Evolutionary conservation across 495 filamentous ascomycete species (phyloP).

Genomic region (Penicillium bialowiezense): DNA sequence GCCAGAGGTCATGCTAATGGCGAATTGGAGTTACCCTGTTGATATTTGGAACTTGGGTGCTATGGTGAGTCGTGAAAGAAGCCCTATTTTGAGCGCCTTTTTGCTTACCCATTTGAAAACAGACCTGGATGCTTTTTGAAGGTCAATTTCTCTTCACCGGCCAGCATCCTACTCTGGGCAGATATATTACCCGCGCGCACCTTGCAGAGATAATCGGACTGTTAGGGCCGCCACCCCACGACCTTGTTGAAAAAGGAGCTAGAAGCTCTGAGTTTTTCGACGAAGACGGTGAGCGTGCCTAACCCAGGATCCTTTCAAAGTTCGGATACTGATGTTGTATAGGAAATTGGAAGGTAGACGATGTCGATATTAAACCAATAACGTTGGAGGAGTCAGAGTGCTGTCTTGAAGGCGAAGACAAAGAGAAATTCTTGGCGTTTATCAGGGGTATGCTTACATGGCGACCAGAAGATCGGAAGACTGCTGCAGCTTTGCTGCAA

Average conservation of each 20-base stretch:
- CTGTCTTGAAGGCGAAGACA: constrained; percentile 32
- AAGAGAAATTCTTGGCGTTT: constrained; percentile 40
- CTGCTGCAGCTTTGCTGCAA: constrained; percentile 36
- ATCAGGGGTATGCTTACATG: constrained; percentile 49
- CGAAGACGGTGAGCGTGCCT: constrained; percentile 27
- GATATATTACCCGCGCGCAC: constrained; percentile 43
- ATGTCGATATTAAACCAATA: constrained; percentile 14
- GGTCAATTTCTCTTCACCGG: constrained; percentile 44
- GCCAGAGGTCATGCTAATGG: constrained; percentile 47
- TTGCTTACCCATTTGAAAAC: no score
- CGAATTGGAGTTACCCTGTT: constrained; percentile 41
- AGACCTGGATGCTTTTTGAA: constrained; percentile 49
- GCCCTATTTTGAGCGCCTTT: no score
- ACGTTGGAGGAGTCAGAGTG: constrained; percentile 33
- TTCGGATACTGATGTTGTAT: not conserved
- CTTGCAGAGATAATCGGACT: constrained; percentile 47
- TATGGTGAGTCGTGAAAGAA: not conserved
- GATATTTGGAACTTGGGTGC: constrained; percentile 51
- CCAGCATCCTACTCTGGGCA: constrained; percentile 37
- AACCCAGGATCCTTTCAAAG: no score
- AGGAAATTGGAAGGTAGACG: constrained; percentile 32
- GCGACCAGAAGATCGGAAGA: constrained; percentile 43
- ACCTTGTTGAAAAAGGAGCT: constrained; percentile 36
- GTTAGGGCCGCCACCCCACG: constrained; percentile 44
- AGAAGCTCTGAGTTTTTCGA: constrained; percentile 36